Conservation (phyloP, 495 filamentous ascomycete species). For the Cairneyella variabilis region DNA sequence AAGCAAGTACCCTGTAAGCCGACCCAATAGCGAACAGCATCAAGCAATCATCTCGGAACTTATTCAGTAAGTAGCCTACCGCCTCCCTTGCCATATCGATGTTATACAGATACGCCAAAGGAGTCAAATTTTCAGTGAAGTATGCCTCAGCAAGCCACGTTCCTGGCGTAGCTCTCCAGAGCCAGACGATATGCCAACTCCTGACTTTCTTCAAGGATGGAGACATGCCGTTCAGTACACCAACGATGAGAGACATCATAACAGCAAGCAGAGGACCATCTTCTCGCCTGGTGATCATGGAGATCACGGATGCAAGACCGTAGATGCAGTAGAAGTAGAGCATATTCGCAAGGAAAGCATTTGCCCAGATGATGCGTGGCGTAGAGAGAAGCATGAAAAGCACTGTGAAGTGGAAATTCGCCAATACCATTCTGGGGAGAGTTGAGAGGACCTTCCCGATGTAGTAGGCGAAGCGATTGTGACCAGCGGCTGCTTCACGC, state of each 20-base stretch:
- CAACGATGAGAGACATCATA: conserved; percentile 44
- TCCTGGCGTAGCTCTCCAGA: conserved; percentile 49
- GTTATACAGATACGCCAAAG: conserved; percentile 43
- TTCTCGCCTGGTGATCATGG: conserved; percentile 43
- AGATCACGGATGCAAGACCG: conserved; percentile 47
- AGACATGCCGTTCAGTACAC: conserved; percentile 44
- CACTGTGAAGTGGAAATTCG: conserved; percentile 50
- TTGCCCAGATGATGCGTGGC: conserved; percentile 42
- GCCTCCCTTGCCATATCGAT: conserved; percentile 32
- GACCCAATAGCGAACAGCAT: conserved; percentile 36
- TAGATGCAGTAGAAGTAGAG: conserved; percentile 57
- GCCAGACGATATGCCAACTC: conserved; percentile 50
- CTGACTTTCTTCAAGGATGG: conserved; percentile 44
- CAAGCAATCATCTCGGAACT: conserved; percentile 35
- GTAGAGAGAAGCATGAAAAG: conserved; percentile 45
- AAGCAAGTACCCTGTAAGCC: conserved; percentile 38
- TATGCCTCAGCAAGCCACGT: conserved; percentile 57
- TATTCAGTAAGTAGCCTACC: conserved; percentile 37
- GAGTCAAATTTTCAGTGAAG: conserved; percentile 42
- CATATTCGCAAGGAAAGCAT: conserved; percentile 43
- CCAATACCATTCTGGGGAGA: conserved; percentile 44
- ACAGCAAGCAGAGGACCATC: conserved; percentile 47
- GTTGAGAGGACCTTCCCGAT: conserved; percentile 50
- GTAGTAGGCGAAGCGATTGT: conserved; percentile 52
- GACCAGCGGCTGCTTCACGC: conserved; percentile 49